These are phyloP conservation scores for Xylaria longipes DNA, from an alignment of 495 filamentous ascomycete species.

Conservation along the genomic window DNA sequence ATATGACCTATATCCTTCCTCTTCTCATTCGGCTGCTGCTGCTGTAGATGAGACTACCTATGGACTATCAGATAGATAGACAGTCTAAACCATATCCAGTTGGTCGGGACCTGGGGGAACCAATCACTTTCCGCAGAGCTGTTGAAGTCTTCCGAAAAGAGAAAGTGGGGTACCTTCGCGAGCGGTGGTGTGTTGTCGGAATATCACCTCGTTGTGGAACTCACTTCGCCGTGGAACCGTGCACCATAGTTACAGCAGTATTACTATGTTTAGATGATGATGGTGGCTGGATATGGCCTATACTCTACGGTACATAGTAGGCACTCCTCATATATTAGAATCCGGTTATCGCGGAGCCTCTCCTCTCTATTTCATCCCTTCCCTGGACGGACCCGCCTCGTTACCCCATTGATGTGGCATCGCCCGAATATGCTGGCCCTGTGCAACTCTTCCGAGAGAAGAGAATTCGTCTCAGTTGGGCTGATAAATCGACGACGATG, in stretches of 20 bases:
- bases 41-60: too few relatives aligned
- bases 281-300: not conserved
- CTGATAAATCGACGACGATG: not conserved
- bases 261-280: not conserved
- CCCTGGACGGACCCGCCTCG: too few relatives aligned
- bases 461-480: not conserved
- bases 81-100: not conserved
- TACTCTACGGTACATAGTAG: not conserved
- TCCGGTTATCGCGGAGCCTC: not conserved
- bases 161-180: slow-evolving; percentile 1
- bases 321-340: not conserved
- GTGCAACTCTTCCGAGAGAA: not conserved
- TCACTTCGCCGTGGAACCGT: not conserved
- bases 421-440: not conserved
- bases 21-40: not conserved
- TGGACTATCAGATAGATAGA: not conserved
- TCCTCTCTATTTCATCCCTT: not conserved
- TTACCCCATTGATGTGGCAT: too few relatives aligned
- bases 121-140: not conserved
- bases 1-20: not conserved
- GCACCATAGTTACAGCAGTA: too few relatives aligned
- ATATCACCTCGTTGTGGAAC: not conserved
- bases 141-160: not conserved
- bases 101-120: not conserved
- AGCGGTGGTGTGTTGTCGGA: not conserved